Base-by-base conservation (phyloP, 371 early-diverging fungal species). In the Circinella minor region DNA sequence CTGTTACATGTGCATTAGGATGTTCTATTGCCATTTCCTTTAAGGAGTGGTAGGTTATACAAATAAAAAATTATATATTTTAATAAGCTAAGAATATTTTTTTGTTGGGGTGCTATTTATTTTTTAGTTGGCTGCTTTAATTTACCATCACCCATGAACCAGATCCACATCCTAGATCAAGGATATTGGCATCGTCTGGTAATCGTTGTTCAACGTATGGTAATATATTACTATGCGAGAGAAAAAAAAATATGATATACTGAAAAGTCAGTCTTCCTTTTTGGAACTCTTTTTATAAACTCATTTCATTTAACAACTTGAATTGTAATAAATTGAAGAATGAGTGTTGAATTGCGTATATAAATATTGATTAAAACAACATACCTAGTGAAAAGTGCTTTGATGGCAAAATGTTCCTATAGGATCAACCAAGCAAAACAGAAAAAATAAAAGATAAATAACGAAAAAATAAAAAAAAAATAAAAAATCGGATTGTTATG, bases 11-110 rank as follows among this genome's bases (percentile, higher is more conserved):
- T 11, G 81, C 80, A 18, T 80, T 77, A 34, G 88, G 87, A 74
- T 82, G 80, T 13, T 88, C 86, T 27, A 79, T 77, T 4, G 88
- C 85, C 86, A 90, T 84, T 76, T 90, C 90, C 74, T 81, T 62
- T 55, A 55, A 57, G 34, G 57, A 57, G 14, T 13, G 3, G 43
- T 51, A 15, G 51, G 51, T 14, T 51, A 51, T 51, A n/a, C n/a
- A 51, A 17, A 17, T n/a, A 51, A 51, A n/a, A 51, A 15, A 51
- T 4, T 59, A 36, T 57, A 37, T 20, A 27, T 27, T 27, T 27
- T 2, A 27, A 2, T 27, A 57, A 36, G 57, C 55, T 54, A 65
- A 34, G 37, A 38, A 63, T 18, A 36, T 55, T 54, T 67, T 27
- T 57, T 27, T 57, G 57, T 57, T 57, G 57, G 57, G 57, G 57